phyloP scores from a whole-genome alignment of 768 basidiomycete genomes.

The Lyophyllum decastes region DNA sequence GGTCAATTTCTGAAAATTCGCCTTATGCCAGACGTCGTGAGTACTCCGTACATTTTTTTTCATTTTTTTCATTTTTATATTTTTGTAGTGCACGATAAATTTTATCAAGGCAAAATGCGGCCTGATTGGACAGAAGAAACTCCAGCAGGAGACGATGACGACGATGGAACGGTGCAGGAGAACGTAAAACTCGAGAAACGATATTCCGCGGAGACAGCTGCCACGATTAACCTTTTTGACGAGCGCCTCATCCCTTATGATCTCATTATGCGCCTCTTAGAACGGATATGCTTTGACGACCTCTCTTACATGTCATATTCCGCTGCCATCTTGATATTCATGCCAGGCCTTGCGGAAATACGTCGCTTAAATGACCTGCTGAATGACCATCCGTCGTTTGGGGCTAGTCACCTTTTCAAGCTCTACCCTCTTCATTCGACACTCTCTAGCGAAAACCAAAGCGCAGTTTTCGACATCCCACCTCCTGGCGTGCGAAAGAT shows the following conservation, averaged over 20 bases:
- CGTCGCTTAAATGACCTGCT: slow-evolving; percentile 84
- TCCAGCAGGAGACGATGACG: slow-evolving; percentile 63
- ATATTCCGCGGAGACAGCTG: slow-evolving; percentile 75
- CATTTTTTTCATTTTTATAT: neutral
- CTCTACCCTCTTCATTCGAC: slow-evolving; percentile 91
- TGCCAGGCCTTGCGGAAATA: slow-evolving; percentile 95
- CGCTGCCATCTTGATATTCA: slow-evolving; percentile 83
- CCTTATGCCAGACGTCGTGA: slow-evolving; percentile 75
- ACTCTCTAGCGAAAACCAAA: slow-evolving; percentile 88
- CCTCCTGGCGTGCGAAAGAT: slow-evolving; percentile 85
- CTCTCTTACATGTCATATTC: slow-evolving; percentile 56
- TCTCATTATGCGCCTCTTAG: slow-evolving; percentile 80
- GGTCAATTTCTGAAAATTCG: slow-evolving; percentile 79
- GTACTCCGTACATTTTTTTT: slow-evolving; percentile 22
- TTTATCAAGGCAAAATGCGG: slow-evolving; percentile 58
- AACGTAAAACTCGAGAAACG: slow-evolving; percentile 67
- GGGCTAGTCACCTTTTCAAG: slow-evolving; percentile 60
- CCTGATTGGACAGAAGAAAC: slow-evolving; percentile 83
- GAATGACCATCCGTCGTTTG: slow-evolving; percentile 72
- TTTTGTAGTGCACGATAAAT: slow-evolving; percentile 60
- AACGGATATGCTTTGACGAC: slow-evolving; percentile 79
- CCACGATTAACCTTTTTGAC: slow-evolving; percentile 84
- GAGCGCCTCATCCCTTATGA: slow-evolving; percentile 91
- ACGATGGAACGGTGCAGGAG: slow-evolving; percentile 48
- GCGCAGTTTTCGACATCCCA: slow-evolving; percentile 87